Base-by-base conservation (phyloP, 176 grass and related monocot species). In the Secale cereale region DNA sequence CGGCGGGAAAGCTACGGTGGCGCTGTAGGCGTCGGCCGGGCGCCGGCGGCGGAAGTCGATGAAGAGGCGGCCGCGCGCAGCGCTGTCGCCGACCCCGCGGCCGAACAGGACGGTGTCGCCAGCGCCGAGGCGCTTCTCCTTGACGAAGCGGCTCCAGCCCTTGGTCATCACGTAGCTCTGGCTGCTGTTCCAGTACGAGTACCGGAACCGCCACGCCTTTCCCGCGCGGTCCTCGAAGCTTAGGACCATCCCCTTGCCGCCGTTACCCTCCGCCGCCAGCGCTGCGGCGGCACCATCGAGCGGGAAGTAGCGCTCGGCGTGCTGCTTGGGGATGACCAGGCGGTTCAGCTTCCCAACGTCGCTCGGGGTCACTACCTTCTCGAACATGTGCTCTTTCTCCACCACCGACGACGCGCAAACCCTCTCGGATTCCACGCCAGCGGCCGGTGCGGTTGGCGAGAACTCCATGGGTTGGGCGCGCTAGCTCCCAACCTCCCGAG, bases 81-180 rank as follows among this genome's bases (percentile, higher is more conserved):
- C 77, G 5, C 83, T 81, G 36, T 78, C 85, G 61, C 77, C 67
- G 60, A 46, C 40, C 70, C 87, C 91, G 10, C 91, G 93, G 29
- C 79, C 75, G 79, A 98, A 98, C 17, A 66, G 75, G 29, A 99
- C 97, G 7, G 93, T 92, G 84, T 99, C 97, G 67, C 97, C 97
- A 75, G 97, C 93, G 39, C 85, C 79, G 75, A 99, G 97, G 66
- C 84, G 80, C 91, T 98, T 98, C 86, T 98, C 97, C 81, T 94
- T 95, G 63, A 98, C 97, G 83, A 98, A 98, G 37, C 91, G 89
- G 89, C 97, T 99, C 97, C 97, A 99, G 1, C 97, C 97, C 33
- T 99, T 99, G 84, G 97, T 99, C 91, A 99, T 94, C 54, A 99
- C 97, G 88, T 99, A 99, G 88, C 93, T 99, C 88, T 99, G 97